Conservation (phyloP, 2,329 filamentous ascomycete species). For the Cladosporium austrohemisphaericum region DNA sequence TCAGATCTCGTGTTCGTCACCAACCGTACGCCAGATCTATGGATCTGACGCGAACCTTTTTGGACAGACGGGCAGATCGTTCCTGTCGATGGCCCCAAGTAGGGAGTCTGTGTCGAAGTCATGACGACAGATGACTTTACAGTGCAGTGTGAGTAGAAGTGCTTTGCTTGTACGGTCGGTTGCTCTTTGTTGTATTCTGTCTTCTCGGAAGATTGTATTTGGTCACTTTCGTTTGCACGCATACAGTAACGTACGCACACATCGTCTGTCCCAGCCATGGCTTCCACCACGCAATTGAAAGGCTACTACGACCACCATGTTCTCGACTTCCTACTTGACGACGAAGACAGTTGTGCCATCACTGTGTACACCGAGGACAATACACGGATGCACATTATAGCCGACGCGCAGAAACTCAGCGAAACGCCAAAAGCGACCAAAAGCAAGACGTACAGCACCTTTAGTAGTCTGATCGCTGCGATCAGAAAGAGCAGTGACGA, state of each 20-base stretch:
- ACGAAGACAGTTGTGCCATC: conserved; percentile 31
- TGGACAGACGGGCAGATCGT: neutral
- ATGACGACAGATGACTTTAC: conserved; percentile 9
- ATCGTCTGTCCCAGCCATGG: neutral
- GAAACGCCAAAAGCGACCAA: conserved; percentile 21
- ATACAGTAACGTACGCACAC: no score
- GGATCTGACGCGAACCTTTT: neutral
- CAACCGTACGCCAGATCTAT: neutral
- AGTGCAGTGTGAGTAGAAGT: no score
- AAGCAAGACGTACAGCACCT: conserved; percentile 22
- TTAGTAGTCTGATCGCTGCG: conserved; percentile 23
- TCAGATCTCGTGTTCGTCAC: conserved; percentile 11
- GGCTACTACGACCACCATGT: conserved; percentile 21
- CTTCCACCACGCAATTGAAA: neutral
- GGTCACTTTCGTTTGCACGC: no score
- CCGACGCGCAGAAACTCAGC: conserved; percentile 25
- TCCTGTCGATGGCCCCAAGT: conserved; percentile 3
- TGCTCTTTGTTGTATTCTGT: neutral
- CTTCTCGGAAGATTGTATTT: no score
- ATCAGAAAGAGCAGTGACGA: conserved; percentile 17
- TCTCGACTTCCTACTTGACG: conserved; percentile 33
- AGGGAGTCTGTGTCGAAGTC: conserved; percentile 9
- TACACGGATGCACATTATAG: conserved; percentile 33
- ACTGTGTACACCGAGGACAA: conserved; percentile 26
- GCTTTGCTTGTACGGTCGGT: neutral